These are phyloP conservation scores for Astragalus glycyphyllos DNA, from an alignment of 306 rosid species.

Conservation along the genomic window DNA sequence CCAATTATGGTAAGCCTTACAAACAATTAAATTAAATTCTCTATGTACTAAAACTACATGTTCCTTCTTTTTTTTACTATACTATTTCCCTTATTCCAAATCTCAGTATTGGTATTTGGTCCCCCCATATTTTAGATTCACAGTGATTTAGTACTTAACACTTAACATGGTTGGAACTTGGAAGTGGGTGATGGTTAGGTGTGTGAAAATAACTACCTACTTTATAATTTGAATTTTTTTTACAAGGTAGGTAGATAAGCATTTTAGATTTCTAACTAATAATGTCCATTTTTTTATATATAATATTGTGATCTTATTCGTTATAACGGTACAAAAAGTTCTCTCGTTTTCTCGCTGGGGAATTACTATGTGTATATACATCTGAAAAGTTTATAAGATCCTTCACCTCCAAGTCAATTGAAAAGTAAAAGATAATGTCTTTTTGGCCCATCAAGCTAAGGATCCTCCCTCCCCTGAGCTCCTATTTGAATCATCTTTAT, in stretches of 20 bases:
- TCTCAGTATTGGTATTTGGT: no score
- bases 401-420: not conserved
- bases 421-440: not conserved
- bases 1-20: no score
- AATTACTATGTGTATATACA: not conserved
- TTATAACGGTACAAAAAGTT: no score
- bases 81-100: no score
- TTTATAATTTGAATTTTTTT: conserved; percentile 14
- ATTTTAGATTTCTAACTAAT: no score
- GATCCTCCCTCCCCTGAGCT: conserved; percentile 8
- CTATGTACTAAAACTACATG: no score
- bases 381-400: not conserved
- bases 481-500: not conserved
- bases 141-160: no score
- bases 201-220: not conserved
- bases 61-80: no score
- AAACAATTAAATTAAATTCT: no score
- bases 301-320: no score
- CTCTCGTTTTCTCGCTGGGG: not conserved
- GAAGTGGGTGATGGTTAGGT: conserved; percentile 36
- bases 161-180: conserved; percentile 1
- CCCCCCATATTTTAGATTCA: not conserved
- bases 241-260: not conserved
- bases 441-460: conserved; percentile 44
- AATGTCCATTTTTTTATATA: no score